Percentiles rank a stretch among this genome's conserved stretches.
Conservation (phyloP, 164 flowering plant genomes). For the Magnolia officinalis region DNA sequence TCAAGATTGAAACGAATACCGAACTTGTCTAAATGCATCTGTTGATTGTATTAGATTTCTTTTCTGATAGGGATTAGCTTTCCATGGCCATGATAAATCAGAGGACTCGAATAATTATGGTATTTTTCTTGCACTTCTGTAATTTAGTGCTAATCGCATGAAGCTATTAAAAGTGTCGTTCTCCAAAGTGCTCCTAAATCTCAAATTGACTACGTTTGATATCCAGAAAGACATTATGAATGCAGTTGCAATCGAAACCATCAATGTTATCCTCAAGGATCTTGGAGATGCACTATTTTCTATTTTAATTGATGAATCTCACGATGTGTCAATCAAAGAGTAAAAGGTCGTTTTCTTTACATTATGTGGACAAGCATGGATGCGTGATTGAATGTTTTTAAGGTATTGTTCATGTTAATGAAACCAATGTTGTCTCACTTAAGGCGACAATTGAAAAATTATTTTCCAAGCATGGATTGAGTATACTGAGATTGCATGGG, state of each 20-base stretch:
- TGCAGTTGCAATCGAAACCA: neutral
- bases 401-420: neutral
- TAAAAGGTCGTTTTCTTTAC: neutral
- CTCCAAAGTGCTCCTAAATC: neutral
- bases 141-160: neutral
- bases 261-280: neutral
- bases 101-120: neutral
- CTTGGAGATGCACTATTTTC: constrained; percentile 2
- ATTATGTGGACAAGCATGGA: neutral
- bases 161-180: neutral
- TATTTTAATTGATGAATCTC: neutral
- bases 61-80: neutral
- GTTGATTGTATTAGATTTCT: neutral
- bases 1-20: neutral
- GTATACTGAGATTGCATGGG: neutral
- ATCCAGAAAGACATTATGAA: constrained; percentile 1
- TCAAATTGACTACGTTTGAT: neutral
- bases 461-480: constrained; percentile 6
- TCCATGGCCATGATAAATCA: neutral
- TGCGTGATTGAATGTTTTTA: neutral
- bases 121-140: neutral
- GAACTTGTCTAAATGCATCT: neutral
- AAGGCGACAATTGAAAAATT: neutral
- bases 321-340: neutral
- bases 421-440: neutral